Base-by-base conservation (phyloP, 495 filamentous ascomycete genomes). In the Daldinia loculata region DNA sequence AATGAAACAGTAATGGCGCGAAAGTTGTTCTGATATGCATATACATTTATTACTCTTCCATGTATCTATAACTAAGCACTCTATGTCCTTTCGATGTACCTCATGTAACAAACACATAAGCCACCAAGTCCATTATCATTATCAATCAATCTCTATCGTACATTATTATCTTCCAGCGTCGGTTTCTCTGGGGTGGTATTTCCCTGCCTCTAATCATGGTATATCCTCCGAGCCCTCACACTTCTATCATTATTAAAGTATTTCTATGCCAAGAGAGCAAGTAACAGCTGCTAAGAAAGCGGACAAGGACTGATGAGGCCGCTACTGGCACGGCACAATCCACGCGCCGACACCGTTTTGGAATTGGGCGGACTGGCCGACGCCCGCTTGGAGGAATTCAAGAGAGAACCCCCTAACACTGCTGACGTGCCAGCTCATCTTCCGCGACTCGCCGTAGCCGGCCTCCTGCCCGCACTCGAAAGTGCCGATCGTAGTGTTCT, bases 301-400 rank as follows among this genome's bases (percentile, higher is more conserved):
- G 14, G 24, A 30, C 7, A 30, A 3, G 15, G 26, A 27, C 26
- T 48, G 9, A 15, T 2, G 8, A 32, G 32, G 3, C 15, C 12
- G 48, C 53, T 58, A 75, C 51, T 75, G 69, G 50, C 75, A 77
- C 17, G 66, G 69, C 6, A 77, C 65, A 27, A 77, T 69, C 72
- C 72, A 77, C 41, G 67, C 72, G 6, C 75, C 75, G 15, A 77
- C 58, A n/a, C 75, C 75, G 24, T 77, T 69, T 39, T 67, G 56
- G 60, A 71, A 77, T 30, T 75, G 12, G 1, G 75, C 63, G 29
- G 69, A 43, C 14, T 48, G 27, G 22, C 75, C 75, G 12, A 77
- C 64, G 17, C 72, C 75, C 26, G 75, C 75, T 8, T 77, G 75
- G 4, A 75, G 39, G 62, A 73, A 77, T 15, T 75, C 67, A 4